Evolutionary conservation across 139 green algal genomes (phyloP).

Genomic region (Gonium pectorale): DNA sequence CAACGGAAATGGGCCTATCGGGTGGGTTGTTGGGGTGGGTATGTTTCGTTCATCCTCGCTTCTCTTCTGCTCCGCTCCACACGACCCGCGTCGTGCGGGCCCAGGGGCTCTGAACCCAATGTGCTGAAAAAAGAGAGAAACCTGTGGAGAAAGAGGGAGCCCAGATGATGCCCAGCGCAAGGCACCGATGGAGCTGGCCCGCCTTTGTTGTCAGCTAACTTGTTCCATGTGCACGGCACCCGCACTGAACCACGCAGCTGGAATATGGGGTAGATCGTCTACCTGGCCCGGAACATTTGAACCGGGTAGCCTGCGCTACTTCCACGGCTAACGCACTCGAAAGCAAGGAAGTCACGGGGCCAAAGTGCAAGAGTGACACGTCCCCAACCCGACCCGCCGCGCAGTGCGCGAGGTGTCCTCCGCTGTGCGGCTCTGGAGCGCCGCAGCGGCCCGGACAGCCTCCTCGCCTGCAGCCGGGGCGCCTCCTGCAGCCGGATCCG

Average conservation of each 20-base stretch:
- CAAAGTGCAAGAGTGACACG: no score
- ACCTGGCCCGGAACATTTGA: no score
- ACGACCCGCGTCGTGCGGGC: background rate
- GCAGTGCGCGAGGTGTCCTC: slow-evolving; percentile 6
- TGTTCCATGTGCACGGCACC: background rate
- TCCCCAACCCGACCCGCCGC: background rate
- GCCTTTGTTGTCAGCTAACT: background rate
- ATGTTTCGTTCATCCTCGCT: background rate
- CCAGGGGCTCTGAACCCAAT: background rate
- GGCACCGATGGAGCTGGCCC: background rate
- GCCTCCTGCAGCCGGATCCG: background rate
- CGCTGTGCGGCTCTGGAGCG: slow-evolving; percentile 23
- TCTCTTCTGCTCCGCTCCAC: background rate
- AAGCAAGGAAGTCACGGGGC: background rate
- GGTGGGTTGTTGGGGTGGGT: background rate
- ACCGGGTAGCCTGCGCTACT: background rate
- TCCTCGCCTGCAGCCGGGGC: background rate
- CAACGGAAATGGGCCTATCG: slow-evolving; percentile 1
- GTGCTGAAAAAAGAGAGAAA: no score
- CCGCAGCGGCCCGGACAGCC: background rate
- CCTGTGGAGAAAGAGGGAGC: no score
- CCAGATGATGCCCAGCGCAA: background rate
- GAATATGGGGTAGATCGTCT: no score
- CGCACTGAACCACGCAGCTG: background rate
- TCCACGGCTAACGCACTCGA: background rate